Percentiles rank a stretch among this genome's conserved stretches.
Conservation (phyloP, 495 filamentous ascomycete genomes). For the Lophiostoma macrostomum region DNA sequence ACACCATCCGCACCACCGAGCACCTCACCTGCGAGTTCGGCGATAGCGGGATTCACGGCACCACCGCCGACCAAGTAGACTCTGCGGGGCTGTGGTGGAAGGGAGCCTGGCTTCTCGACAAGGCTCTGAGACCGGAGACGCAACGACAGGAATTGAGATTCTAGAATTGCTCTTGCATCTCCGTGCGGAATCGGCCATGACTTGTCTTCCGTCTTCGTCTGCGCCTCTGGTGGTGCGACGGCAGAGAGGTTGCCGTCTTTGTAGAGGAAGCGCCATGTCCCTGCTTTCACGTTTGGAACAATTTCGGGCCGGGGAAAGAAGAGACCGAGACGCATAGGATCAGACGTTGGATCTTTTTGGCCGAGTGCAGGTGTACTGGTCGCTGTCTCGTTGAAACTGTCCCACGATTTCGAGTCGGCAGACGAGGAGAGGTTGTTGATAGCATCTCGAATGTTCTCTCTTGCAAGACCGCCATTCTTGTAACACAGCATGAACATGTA, state of each 20-base stretch:
- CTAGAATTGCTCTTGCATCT: slow-evolving; percentile 86
- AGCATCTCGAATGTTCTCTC: slow-evolving; percentile 79
- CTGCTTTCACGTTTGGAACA: slow-evolving; percentile 79
- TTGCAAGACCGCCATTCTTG: slow-evolving; percentile 93
- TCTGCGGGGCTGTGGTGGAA: slow-evolving; percentile 80
- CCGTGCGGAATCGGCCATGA: slow-evolving; percentile 54
- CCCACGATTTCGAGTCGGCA: slow-evolving; percentile 59
- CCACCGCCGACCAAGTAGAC: slow-evolving; percentile 94
- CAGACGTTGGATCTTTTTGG: slow-evolving; percentile 45
- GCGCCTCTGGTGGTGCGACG: too few relatives aligned
- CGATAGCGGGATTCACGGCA: slow-evolving; percentile 81
- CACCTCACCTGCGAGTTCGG: slow-evolving; percentile 74
- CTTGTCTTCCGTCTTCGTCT: slow-evolving; percentile 41
- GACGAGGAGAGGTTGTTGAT: slow-evolving; percentile 52
- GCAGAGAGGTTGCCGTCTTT: slow-evolving; percentile 35
- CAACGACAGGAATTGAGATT: slow-evolving; percentile 87
- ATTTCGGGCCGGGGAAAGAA: slow-evolving; percentile 96
- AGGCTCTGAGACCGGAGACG: slow-evolving; percentile 77
- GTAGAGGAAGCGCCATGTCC: slow-evolving; percentile 81
- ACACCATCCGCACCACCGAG: slow-evolving; percentile 86
- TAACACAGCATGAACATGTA: slow-evolving; percentile 99
- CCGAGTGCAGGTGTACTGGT: slow-evolving; percentile 64
- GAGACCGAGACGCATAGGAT: slow-evolving; percentile 75
- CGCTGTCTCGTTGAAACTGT: slow-evolving; percentile 68
- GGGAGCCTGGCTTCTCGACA: slow-evolving; percentile 51